Base-by-base conservation (phyloP, 352 stramenopile species). In the Globisporangium nagaii region DNA sequence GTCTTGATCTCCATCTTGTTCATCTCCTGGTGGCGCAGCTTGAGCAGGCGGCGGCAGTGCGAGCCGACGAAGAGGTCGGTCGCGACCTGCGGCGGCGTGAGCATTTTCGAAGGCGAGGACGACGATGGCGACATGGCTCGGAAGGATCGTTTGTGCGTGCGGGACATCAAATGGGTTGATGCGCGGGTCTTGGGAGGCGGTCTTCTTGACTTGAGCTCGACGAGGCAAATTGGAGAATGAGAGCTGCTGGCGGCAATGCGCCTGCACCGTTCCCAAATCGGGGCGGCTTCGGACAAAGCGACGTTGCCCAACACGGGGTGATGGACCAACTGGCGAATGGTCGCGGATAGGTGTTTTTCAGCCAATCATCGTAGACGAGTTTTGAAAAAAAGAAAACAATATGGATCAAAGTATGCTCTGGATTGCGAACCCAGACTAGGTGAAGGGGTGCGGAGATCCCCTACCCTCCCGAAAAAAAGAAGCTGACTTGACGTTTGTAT, bases 41-140 rank as follows among this genome's bases (percentile, higher is more conserved):
- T 79, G 56, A 82, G 75, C 58, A 85, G 62, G 15, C 74, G 74
- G 9, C 74, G 74, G 46, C 70, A 78, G 22, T 65, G 66, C 25
- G 69, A 60, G 31, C 73, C 61, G 12, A 59, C 48, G 58, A 80
- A 68, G 25, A 82, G 56, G 6, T 63, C 55, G 24, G 34, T 48
- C 6, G 41, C 24, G 56, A 56, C 75, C 0, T 54, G 59, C 12
- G 45, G 32, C n/a, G 45, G 19, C 28, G 45, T 11, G n/a, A 39
- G 45, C 4, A 28, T 15, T 15, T 24, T 52, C 8, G 17, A 34
- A 8, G 39, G 11, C 0, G 43, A 50, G n/a, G 17, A 34, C 13
- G 39, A n/a, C 0, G 43, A 50, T 24, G 45, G 30, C 30, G 45
- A 52, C 45, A 52, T 52, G 45, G 30, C 22, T 22, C 30, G 19